phyloP scores from a whole-genome alignment of 768 basidiomycete genomes.

The Rhodotorula babjevae region DNA sequence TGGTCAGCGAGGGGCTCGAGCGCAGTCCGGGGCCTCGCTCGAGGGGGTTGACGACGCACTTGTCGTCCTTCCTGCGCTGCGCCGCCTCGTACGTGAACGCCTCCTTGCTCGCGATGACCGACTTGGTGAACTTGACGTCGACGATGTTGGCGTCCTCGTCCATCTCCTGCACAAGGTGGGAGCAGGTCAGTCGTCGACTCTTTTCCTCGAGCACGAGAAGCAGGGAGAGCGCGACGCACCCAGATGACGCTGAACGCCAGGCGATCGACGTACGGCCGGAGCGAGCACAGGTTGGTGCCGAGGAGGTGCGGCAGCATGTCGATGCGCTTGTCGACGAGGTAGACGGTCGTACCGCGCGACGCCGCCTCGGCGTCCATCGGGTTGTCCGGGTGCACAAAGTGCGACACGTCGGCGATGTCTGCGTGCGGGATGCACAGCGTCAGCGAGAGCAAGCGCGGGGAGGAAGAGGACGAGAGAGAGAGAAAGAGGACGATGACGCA shows the following conservation, averaged over 20 bases:
- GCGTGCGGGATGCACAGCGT: neutral
- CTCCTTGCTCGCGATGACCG: constrained; percentile 90
- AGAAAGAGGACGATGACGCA: constrained; percentile 53
- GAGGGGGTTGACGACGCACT: too few relatives aligned
- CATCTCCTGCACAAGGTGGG: constrained; percentile 62
- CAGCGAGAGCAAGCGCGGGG: neutral
- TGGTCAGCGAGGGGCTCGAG: too few relatives aligned
- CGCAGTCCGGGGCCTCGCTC: too few relatives aligned
- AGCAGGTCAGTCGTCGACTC: neutral
- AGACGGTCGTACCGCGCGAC: constrained; percentile 92
- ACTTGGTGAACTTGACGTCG: constrained; percentile 85
- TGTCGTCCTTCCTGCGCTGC: constrained; percentile 86
- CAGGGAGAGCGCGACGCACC: constrained; percentile 54
- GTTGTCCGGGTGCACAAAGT: constrained; percentile 88
- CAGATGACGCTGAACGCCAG: constrained; percentile 93
- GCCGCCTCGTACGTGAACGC: constrained; percentile 97
- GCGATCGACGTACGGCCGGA: constrained; percentile 86
- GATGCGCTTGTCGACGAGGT: constrained; percentile 95
- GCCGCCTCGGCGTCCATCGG: constrained; percentile 96
- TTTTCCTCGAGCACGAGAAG: neutral
- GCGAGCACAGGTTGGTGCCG: constrained; percentile 91
- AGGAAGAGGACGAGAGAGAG: neutral
- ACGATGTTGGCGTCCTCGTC: constrained; percentile 82
- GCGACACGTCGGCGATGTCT: constrained; percentile 98
- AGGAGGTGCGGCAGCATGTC: constrained; percentile 94